Percentiles rank a stretch among this genome's conserved stretches.
These are phyloP conservation scores for Ogataea paraovalis DNA, from an alignment of 805 yeast genomes.

Conservation along the genomic window DNA sequence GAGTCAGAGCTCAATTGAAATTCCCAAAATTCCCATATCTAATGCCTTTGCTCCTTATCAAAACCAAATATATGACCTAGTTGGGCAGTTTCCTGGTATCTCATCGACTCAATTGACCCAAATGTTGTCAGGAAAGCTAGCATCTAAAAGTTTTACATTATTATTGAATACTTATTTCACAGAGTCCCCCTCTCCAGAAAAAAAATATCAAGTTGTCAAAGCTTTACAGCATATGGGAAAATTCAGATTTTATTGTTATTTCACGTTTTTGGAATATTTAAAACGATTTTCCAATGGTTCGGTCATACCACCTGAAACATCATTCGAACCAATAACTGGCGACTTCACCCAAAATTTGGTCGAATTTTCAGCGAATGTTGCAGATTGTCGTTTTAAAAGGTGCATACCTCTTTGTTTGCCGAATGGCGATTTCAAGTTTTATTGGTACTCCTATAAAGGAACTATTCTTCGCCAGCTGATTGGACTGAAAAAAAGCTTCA, in stretches of 20 bases:
- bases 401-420: neutral
- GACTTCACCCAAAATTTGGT: neutral
- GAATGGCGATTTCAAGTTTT: neutral
- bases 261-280: conserved; percentile 41
- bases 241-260: conserved; percentile 64
- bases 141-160: neutral
- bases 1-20: neutral
- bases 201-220: neutral
- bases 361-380: neutral
- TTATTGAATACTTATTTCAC: neutral
- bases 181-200: neutral
- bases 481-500: neutral
- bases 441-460: neutral
- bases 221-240: conserved; percentile 47
- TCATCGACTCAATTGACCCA: conserved; percentile 54
- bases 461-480: neutral
- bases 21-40: conserved; percentile 27
- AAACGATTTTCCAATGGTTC: conserved; percentile 25
- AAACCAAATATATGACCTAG: conserved; percentile 53
- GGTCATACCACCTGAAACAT: neutral
- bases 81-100: conserved; percentile 46
- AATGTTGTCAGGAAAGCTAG: conserved; percentile 50
- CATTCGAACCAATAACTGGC: neutral
- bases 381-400: neutral
- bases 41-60: conserved; percentile 62